A percentile compares a stretch with the other conserved stretches of the same genome.
phyloP scores from a whole-genome alignment of 208 protist species.

The Acanthamoeba rhysodes region DNA sequence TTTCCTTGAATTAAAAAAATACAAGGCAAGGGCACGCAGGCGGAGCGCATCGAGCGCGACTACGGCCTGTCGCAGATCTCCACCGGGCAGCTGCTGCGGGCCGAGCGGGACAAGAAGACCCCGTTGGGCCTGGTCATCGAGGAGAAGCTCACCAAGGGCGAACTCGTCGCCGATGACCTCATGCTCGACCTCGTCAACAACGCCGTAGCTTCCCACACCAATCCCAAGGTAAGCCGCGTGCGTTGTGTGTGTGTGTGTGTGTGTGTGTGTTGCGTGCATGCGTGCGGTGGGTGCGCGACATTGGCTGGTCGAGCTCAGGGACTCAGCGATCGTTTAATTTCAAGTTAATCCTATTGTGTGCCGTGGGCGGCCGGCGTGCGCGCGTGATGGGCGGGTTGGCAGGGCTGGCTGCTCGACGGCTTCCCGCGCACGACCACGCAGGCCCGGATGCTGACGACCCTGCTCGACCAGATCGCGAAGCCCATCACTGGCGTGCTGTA shows the following conservation, averaged over 20 bases:
- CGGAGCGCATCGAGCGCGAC: slow-evolving; percentile 44
- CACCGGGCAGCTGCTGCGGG: slow-evolving; percentile 60
- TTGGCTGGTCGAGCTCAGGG: neutral
- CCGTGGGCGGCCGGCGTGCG: no score
- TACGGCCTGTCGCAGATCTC: slow-evolving; percentile 62
- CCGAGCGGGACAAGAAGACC: slow-evolving; percentile 5
- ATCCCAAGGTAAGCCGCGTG: neutral
- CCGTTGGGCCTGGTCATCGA: slow-evolving; percentile 45
- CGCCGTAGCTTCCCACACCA: neutral
- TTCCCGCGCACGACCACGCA: slow-evolving; percentile 96
- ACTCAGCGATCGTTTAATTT: neutral
- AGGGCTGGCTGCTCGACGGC: slow-evolving; percentile 97
- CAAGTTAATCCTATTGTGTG: no score
- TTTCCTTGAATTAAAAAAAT: no score
- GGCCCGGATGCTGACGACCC: slow-evolving; percentile 94
- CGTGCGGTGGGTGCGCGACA: neutral
- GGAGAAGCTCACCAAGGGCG: slow-evolving; percentile 16
- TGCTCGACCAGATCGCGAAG: slow-evolving; percentile 86
- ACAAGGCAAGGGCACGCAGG: slow-evolving; percentile 69
- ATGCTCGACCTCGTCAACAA: slow-evolving; percentile 63
- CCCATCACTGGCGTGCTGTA: slow-evolving; percentile 93
- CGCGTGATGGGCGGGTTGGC: neutral
- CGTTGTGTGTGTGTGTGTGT: neutral
- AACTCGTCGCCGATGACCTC: slow-evolving; percentile 62
- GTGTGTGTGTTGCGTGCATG: neutral